These are phyloP conservation scores for Fragaria vesca DNA, from an alignment of 306 rosid genomes.

Conservation along the genomic window DNA sequence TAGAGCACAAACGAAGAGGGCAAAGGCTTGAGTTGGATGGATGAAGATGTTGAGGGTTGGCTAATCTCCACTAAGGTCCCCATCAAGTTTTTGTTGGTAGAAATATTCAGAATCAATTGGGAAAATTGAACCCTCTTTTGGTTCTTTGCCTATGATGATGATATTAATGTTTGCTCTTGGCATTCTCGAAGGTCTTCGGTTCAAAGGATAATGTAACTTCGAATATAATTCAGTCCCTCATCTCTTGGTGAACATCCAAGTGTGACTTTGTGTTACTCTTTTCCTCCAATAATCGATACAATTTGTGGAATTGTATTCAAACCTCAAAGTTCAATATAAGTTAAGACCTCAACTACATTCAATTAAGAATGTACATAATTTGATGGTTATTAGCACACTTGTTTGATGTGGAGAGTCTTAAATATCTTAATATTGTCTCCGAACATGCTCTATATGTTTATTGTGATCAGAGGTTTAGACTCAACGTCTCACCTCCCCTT, in stretches of 20 bases:
- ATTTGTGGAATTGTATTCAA: background rate
- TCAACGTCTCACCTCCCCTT: too few relatives aligned
- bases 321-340: too few relatives aligned
- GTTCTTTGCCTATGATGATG: background rate
- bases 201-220: background rate
- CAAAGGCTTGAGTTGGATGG: constrained; percentile 7
- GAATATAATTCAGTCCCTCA: background rate
- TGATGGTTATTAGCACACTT: too few relatives aligned
- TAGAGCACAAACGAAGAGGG: constrained; percentile 19
- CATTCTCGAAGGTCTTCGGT: constrained; percentile 6
- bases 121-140: constrained; percentile 1
- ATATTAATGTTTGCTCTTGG: background rate
- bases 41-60: constrained; percentile 14
- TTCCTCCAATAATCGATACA: background rate
- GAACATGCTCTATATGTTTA: too few relatives aligned
- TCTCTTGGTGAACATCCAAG: background rate
- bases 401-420: too few relatives aligned
- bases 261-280: background rate
- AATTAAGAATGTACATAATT: too few relatives aligned
- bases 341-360: too few relatives aligned
- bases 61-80: constrained; percentile 22
- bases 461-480: too few relatives aligned
- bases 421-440: too few relatives aligned
- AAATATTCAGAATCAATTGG: background rate
- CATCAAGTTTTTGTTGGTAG: background rate